Percentiles rank a stretch among this genome's conserved stretches.
Conservation (phyloP, 257 asterid species). For the Ilex aquifolium region DNA sequence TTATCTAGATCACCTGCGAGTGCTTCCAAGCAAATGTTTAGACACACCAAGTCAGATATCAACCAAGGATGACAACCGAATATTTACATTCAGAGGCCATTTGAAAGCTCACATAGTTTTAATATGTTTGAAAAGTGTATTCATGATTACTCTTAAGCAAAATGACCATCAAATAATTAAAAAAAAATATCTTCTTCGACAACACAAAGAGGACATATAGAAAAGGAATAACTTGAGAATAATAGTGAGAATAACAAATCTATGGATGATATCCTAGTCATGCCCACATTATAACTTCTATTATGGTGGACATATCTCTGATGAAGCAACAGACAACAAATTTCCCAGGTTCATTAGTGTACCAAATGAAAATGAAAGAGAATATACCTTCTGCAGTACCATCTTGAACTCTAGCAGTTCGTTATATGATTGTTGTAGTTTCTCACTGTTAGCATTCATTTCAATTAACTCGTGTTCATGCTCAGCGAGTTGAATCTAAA, state of each 20-base stretch:
- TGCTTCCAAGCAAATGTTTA: background rate
- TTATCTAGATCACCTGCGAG: background rate
- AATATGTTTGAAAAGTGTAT: background rate
- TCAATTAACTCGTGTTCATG: conserved; percentile 96
- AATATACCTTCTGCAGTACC: conserved; percentile 86
- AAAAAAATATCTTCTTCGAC: too few species aligned
- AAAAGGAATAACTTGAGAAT: too few species aligned
- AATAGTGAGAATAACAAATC: too few species aligned
- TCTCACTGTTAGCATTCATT: conserved; percentile 84
- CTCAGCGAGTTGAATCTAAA: conserved; percentile 74
- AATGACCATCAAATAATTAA: too few species aligned
- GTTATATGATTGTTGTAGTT: conserved; percentile 75
- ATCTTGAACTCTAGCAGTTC: conserved; percentile 96
- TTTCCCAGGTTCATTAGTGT: background rate
- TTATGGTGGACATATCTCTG: too few species aligned
- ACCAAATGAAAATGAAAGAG: background rate
- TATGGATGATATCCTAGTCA: too few species aligned
- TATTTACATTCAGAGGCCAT: background rate
- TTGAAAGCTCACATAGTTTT: background rate
- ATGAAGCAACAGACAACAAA: background rate
- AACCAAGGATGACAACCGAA: background rate
- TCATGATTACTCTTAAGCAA: background rate
- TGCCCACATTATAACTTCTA: too few species aligned
- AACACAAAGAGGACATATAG: too few species aligned
- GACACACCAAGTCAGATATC: background rate